Evolutionary conservation across 2,329 filamentous ascomycete species (phyloP).

Genomic region (Grosmannia penicillata): DNA sequence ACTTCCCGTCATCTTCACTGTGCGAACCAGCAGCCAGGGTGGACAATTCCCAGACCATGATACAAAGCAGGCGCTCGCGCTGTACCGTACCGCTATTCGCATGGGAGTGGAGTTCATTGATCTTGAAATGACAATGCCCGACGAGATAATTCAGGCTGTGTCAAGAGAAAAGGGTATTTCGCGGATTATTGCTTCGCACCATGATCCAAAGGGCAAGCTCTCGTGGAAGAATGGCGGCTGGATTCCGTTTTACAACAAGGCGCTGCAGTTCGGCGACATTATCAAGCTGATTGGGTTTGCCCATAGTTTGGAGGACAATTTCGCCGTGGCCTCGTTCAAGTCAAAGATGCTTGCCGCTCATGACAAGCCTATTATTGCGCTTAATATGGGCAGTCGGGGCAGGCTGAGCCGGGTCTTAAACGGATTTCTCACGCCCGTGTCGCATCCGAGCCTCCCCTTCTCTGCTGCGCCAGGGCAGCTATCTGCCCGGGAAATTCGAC

Average conservation of each 20-base stretch:
- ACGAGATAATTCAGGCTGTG: conserved; percentile 56
- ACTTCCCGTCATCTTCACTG: conserved; percentile 73
- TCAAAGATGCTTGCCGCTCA: conserved; percentile 57
- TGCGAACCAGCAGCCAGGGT: conserved; percentile 74
- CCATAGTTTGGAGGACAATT: conserved; percentile 67
- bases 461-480: conserved; percentile 91
- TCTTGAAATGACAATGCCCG: conserved; percentile 75
- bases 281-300: conserved; percentile 89
- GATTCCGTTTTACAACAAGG: conserved; percentile 80
- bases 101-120: conserved; percentile 88
- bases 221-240: conserved; percentile 91
- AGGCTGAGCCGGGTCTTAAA: conserved; percentile 87
- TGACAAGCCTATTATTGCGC: conserved; percentile 72
- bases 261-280: conserved; percentile 77
- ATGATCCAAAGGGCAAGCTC: conserved; percentile 64
- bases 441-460: conserved; percentile 76
- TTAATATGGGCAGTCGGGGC: conserved; percentile 85
- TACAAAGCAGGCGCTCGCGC: conserved; percentile 50
- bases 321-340: conserved; percentile 70
- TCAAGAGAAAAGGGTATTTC: conserved; percentile 53
- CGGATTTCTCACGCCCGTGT: conserved; percentile 85
- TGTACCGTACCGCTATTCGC: conserved; percentile 67
- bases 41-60: conserved; percentile 73
- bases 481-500: conserved; percentile 76
- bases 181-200: conserved; percentile 87